Conservation (phyloP, 1,139 yeast species). For the Trichomonascaceae sp. region DNA sequence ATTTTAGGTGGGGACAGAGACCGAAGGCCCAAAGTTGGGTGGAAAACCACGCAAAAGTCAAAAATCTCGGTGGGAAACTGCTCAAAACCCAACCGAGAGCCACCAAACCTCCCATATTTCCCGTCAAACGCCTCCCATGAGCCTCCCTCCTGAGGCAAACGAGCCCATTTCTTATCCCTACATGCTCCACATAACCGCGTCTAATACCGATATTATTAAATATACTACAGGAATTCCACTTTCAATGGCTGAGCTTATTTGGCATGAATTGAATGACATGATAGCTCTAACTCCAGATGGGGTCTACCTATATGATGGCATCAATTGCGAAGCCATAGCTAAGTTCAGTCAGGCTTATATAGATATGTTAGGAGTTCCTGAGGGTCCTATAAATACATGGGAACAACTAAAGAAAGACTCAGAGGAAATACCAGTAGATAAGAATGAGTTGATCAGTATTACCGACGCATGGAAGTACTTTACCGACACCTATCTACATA, state of each 20-base stretch:
- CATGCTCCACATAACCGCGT: neutral
- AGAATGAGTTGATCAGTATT: neutral
- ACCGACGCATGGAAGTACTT: neutral
- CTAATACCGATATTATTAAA: neutral
- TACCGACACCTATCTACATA: neutral
- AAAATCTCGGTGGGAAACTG: too few relatives aligned
- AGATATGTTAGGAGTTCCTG: neutral
- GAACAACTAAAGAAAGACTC: neutral
- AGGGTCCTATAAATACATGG: neutral
- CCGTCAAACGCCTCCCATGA: too few relatives aligned
- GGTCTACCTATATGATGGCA: neutral
- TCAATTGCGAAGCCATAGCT: neutral
- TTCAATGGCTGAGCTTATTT: neutral
- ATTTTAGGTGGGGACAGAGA: too few relatives aligned
- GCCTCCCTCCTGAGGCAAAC: neutral
- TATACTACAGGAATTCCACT: neutral
- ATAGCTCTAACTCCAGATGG: neutral
- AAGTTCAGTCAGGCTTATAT: neutral
- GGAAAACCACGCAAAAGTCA: too few relatives aligned
- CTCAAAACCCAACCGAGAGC: too few relatives aligned
- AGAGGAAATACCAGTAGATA: neutral
- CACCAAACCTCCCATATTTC: too few relatives aligned
- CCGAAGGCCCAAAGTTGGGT: too few relatives aligned
- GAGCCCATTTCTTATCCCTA: neutral
- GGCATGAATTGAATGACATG: neutral